A percentile compares a stretch with the other conserved stretches of the same genome.
These are phyloP conservation scores for Schizophyllum amplum DNA, from an alignment of 1,284 basidiomycete genomes.

Conservation along the genomic window DNA sequence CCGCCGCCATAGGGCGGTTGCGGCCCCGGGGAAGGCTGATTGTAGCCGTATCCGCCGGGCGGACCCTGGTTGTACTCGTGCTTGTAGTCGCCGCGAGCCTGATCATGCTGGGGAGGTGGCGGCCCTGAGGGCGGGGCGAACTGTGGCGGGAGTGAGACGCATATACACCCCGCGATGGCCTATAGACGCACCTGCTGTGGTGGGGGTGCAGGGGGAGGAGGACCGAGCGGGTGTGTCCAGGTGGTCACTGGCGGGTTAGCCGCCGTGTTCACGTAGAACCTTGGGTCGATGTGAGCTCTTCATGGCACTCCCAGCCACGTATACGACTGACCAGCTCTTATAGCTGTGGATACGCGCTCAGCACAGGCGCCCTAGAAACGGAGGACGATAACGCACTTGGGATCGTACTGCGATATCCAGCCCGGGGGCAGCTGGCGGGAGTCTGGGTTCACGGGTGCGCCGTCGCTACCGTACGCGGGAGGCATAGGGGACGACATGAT, in stretches of 20 bases:
- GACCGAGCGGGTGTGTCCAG: conserved; percentile 59
- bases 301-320: background rate
- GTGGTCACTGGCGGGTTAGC: conserved; percentile 52
- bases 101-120: conserved; percentile 31
- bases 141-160: conserved; percentile 23
- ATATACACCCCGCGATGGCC: conserved; percentile 31
- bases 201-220: conserved; percentile 22
- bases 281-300: conserved; percentile 21
- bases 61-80: conserved; percentile 12
- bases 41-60: conserved; percentile 17
- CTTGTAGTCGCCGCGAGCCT: conserved; percentile 14
- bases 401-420: conserved; percentile 63
- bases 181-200: conserved; percentile 6
- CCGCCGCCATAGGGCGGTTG: background rate
- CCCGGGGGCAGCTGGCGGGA: conserved; percentile 55
- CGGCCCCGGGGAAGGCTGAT: conserved; percentile 7
- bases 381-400: conserved; percentile 39
- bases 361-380: conserved; percentile 13
- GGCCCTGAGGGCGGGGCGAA: conserved; percentile 38
- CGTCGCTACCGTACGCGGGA: background rate
- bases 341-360: conserved; percentile 36
- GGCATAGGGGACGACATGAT: background rate
- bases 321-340: conserved; percentile 47
- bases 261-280: conserved; percentile 66
- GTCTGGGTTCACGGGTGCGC: conserved; percentile 41